These are phyloP conservation scores for Neofusicoccum umdonicola DNA, from an alignment of 2,329 filamentous ascomycete genomes.

Conservation along the genomic window DNA sequence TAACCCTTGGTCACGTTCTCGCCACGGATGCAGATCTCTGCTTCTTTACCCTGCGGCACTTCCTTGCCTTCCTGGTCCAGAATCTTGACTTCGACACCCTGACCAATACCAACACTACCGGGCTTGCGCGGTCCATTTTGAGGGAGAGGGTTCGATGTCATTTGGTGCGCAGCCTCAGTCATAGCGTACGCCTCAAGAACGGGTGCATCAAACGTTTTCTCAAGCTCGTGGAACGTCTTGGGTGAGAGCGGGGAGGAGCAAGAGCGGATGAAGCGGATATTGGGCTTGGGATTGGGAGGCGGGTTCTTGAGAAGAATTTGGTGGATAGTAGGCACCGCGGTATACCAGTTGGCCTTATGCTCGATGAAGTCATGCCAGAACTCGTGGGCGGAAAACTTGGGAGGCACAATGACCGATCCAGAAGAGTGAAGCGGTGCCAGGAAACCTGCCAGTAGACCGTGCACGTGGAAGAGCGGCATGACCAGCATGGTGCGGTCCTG, in stretches of 20 bases:
- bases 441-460: conserved; percentile 81
- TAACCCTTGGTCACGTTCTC: conserved; percentile 84
- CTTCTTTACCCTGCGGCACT: conserved; percentile 67
- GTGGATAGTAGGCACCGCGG: conserved; percentile 88
- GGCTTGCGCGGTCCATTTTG: conserved; percentile 69
- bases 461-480: conserved; percentile 89
- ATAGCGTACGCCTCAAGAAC: conserved; percentile 90
- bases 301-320: conserved; percentile 79
- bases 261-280: conserved; percentile 82
- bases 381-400: conserved; percentile 75
- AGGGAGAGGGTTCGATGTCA: conserved; percentile 65
- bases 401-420: conserved; percentile 75
- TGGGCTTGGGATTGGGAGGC: conserved; percentile 63
- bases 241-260: conserved; percentile 83
- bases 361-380: conserved; percentile 78
- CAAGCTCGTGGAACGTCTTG: conserved; percentile 76
- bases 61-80: conserved; percentile 68
- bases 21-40: conserved; percentile 78
- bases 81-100: conserved; percentile 79
- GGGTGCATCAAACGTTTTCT: conserved; percentile 71
- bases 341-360: conserved; percentile 85
- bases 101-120: conserved; percentile 77
- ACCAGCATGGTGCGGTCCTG: conserved; percentile 79
- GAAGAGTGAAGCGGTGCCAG: conserved; percentile 73
- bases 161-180: conserved; percentile 85